These are phyloP conservation scores for Aspergillus aculeatus DNA, from an alignment of 2,329 filamentous ascomycete genomes.

Conservation along the genomic window DNA sequence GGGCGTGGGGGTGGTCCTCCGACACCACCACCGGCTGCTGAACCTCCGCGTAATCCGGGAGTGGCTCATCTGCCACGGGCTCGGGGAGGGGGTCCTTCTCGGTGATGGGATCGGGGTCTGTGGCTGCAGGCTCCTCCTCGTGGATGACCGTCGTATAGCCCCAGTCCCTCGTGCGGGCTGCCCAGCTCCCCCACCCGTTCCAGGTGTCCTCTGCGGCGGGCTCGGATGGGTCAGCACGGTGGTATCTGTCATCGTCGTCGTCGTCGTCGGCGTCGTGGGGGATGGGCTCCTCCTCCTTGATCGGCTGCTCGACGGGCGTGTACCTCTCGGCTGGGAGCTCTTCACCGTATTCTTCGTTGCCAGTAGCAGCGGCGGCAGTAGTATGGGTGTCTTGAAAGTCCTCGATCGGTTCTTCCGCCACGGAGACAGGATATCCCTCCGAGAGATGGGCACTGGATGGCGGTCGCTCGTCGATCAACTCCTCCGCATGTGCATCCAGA, in stretches of 20 bases:
- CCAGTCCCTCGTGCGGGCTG: not conserved
- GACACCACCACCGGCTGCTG: not conserved
- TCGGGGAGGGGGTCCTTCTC: not conserved
- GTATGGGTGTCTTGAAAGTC: not conserved
- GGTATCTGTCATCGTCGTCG: no score
- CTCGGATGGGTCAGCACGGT: not conserved
- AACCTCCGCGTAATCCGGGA: constrained; percentile 1
- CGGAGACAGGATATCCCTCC: not conserved
- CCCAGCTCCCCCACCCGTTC: not conserved
- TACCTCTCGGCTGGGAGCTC: not conserved
- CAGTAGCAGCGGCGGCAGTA: not conserved
- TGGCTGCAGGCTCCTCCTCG: not conserved
- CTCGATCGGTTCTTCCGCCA: not conserved
- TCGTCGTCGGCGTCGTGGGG: not conserved
- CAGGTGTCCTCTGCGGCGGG: not conserved
- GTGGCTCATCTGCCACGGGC: not conserved
- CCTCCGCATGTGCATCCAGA: not conserved
- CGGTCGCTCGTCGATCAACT: not conserved
- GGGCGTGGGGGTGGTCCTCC: not conserved
- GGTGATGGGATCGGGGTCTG: not conserved
- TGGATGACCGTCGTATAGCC: not conserved
- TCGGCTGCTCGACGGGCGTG: not conserved
- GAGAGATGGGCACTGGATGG: not conserved
- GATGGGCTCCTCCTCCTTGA: not conserved
- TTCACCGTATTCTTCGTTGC: not conserved